Evolutionary conservation across 768 basidiomycete genomes (phyloP).

Genomic region (Cystofilobasidium ferigula): DNA sequence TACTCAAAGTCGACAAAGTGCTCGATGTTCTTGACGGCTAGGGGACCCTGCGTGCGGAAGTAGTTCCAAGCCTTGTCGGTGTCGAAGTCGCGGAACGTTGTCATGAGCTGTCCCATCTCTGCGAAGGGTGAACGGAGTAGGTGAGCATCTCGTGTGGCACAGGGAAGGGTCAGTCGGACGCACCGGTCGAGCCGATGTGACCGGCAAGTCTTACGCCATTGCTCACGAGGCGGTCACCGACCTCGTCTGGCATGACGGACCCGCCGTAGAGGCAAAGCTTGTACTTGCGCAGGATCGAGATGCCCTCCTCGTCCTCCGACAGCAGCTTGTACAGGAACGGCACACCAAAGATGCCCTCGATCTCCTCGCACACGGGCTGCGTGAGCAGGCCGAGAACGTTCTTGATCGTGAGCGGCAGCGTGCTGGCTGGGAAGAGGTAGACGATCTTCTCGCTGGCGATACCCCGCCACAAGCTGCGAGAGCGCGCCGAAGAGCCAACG

Average conservation of each 20-base stretch:
- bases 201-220: slow-evolving; percentile 47
- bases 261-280: slow-evolving; percentile 49
- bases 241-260: slow-evolving; percentile 47
- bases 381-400: slow-evolving; percentile 43
- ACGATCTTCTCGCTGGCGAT: slow-evolving; percentile 40
- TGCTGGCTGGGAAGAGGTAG: slow-evolving; percentile 44
- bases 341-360: slow-evolving; percentile 33
- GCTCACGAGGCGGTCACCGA: slow-evolving; percentile 46
- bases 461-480: too few relatives aligned
- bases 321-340: slow-evolving; percentile 44
- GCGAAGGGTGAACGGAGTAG: slow-evolving; percentile 5
- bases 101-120: slow-evolving; percentile 38
- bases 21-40: slow-evolving; percentile 25
- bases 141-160: slow-evolving; percentile 37
- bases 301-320: slow-evolving; percentile 45
- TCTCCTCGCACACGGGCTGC: slow-evolving; percentile 31
- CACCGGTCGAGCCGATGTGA: slow-evolving; percentile 45
- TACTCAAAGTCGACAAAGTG: slow-evolving; percentile 43
- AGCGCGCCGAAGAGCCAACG: too few relatives aligned
- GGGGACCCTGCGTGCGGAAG: slow-evolving; percentile 39
- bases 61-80: slow-evolving; percentile 52
- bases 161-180: neutral
- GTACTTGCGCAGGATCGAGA: slow-evolving; percentile 41
- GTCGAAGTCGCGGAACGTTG: slow-evolving; percentile 44
- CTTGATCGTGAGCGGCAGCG: slow-evolving; percentile 44